Conservation (phyloP, 805 yeast genomes). For the Wickerhamiella slavikovae region DNA sequence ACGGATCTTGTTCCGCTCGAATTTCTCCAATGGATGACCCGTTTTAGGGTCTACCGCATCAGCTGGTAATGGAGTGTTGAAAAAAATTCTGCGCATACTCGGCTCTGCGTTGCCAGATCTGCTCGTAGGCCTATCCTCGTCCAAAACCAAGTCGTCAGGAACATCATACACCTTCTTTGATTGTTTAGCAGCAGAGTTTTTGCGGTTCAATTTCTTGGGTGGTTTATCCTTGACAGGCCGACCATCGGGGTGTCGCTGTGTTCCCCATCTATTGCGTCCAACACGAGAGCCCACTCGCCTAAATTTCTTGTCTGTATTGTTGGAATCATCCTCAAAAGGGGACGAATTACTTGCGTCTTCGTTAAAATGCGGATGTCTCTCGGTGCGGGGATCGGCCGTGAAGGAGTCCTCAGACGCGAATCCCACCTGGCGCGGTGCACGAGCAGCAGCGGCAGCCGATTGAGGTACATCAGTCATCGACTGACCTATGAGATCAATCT, state of each 20-base stretch:
- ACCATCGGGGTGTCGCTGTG: slow-evolving; percentile 58
- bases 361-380: slow-evolving; percentile 1
- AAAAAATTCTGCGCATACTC: slow-evolving; percentile 28
- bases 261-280: slow-evolving; percentile 40
- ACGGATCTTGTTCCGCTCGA: slow-evolving; percentile 78
- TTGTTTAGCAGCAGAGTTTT: too few relatives aligned
- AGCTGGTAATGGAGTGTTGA: slow-evolving; percentile 29
- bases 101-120: too few relatives aligned
- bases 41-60: slow-evolving; percentile 32
- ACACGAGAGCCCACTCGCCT: slow-evolving; percentile 4
- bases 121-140: not conserved
- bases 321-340: not conserved
- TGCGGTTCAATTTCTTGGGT: too few relatives aligned
- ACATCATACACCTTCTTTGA: too few relatives aligned
- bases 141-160: not conserved
- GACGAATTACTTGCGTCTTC: slow-evolving; percentile 1
- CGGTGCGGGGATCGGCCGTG: not conserved
- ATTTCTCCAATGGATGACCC: slow-evolving; percentile 36
- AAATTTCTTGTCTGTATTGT: not conserved
- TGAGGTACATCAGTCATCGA: not conserved
- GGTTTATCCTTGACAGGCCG: too few relatives aligned
- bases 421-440: not conserved
- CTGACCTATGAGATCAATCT: too few relatives aligned
- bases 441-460: not conserved
- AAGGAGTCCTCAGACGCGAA: not conserved